Evolutionary conservation across 2,329 filamentous ascomycete species (phyloP).

Genomic region (Trichoderma aggressivum): DNA sequence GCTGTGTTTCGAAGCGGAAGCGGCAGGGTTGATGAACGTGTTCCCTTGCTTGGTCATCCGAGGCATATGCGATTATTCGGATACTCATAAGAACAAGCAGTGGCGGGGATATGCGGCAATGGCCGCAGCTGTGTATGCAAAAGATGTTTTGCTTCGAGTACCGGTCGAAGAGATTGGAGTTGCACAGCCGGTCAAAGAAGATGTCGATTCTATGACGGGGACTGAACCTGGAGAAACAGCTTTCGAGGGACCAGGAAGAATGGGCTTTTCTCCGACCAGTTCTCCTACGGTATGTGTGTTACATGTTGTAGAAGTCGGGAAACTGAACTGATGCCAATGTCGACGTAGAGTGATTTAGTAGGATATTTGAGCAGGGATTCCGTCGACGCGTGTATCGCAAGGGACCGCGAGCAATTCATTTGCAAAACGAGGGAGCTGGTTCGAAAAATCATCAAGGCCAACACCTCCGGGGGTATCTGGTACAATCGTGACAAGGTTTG

Average conservation of each 20-base stretch:
- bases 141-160: background rate
- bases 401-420: background rate
- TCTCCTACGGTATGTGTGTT: background rate
- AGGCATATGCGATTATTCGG: background rate
- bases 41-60: background rate
- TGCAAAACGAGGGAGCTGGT: background rate
- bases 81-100: background rate
- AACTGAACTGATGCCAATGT: background rate
- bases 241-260: background rate
- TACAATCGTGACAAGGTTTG: background rate
- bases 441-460: background rate
- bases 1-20: background rate
- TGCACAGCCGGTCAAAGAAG: background rate
- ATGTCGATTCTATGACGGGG: accelerated
- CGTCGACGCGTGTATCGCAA: background rate
- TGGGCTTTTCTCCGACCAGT: accelerated
- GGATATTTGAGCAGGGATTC: background rate
- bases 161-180: background rate
- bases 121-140: background rate
- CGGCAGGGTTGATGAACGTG: background rate
- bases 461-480: background rate
- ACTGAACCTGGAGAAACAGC: background rate
- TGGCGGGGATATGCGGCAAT: background rate
- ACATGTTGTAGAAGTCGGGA: background rate
- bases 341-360: background rate